phyloP scores from a whole-genome alignment of 2,329 filamentous ascomycete genomes.

The Didymella pomorum region DNA sequence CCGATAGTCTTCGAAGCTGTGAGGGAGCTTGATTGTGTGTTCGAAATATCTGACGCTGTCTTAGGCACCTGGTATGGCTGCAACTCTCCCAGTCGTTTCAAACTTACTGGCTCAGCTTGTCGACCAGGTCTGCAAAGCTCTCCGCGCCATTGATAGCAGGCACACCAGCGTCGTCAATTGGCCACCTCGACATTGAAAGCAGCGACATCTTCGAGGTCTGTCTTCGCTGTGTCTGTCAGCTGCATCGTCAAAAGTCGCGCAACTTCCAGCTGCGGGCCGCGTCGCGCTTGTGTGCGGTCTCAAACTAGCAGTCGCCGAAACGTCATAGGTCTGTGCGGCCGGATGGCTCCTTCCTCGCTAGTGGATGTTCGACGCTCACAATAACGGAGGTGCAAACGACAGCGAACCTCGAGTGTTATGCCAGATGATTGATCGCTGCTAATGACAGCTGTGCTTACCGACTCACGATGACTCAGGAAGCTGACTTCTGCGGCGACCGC shows the following conservation, averaged over 20 bases:
- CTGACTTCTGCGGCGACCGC: conserved; percentile 35
- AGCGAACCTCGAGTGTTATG: background rate
- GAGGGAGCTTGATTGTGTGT: conserved; percentile 69
- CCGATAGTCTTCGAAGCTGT: conserved; percentile 76
- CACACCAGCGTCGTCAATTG: conserved; percentile 50
- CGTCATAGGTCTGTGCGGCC: conserved; percentile 31
- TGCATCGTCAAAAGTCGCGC: conserved; percentile 19
- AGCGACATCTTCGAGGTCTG: conserved; percentile 34
- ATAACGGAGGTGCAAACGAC: background rate
- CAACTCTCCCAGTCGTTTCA: conserved; percentile 4
- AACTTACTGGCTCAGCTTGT: conserved; percentile 65
- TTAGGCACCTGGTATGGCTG: conserved; percentile 24
- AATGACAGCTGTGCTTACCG: background rate
- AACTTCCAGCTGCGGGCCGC: conserved; percentile 4
- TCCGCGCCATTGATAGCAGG: conserved; percentile 68
- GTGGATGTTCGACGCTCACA: background rate
- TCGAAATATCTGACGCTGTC: conserved; percentile 51
- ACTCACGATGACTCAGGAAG: conserved; percentile 31
- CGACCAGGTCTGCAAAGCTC: conserved; percentile 69
- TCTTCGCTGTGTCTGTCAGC: conserved; percentile 10
- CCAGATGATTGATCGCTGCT: background rate
- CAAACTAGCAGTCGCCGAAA: conserved; percentile 7
- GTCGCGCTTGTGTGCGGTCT: conserved; percentile 19
- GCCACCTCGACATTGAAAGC: conserved; percentile 42
- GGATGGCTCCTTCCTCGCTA: conserved; percentile 10